Conservation (phyloP, 169 alveolate genomes). For the Plasmodium relictum region DNA sequence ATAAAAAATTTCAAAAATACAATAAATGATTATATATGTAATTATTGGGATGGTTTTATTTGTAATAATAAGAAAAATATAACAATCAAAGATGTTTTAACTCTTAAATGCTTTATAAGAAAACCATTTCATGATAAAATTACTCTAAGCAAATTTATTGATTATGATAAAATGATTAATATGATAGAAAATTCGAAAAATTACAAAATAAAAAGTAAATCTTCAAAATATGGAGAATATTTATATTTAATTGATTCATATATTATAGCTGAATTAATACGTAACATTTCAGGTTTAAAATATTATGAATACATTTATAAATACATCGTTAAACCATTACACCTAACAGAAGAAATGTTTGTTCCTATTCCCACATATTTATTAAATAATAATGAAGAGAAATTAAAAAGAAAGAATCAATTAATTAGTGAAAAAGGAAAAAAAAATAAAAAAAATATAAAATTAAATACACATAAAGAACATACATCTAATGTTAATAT, state of each 20-base stretch:
- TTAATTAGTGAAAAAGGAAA: conserved; percentile 18
- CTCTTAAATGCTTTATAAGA: conserved; percentile 78
- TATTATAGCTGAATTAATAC: conserved; percentile 48
- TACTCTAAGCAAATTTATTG: conserved; percentile 65
- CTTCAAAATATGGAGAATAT: conserved; percentile 42
- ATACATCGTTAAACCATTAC: conserved; percentile 58
- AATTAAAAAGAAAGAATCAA: conserved; percentile 18
- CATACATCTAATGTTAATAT: background rate
- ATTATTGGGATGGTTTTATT: conserved; percentile 83
- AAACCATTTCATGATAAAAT: conserved; percentile 81
- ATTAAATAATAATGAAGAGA: conserved; percentile 26
- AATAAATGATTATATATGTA: conserved; percentile 79
- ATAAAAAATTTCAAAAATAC: conserved; percentile 51
- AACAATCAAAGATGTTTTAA: conserved; percentile 78
- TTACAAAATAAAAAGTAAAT: conserved; percentile 3
- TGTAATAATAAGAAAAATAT: conserved; percentile 80
- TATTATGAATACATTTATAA: conserved; percentile 62
- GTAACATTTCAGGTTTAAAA: conserved; percentile 54
- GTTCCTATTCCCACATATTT: conserved; percentile 55
- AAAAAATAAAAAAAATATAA: conserved; percentile 15
- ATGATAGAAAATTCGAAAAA: conserved; percentile 79
- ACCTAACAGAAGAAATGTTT: conserved; percentile 61
- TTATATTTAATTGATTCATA: conserved; percentile 59
- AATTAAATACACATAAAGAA: background rate
- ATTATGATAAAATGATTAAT: conserved; percentile 62